phyloP scores from a whole-genome alignment of 148 eudicot genomes.

The Limonium bicolor region DNA sequence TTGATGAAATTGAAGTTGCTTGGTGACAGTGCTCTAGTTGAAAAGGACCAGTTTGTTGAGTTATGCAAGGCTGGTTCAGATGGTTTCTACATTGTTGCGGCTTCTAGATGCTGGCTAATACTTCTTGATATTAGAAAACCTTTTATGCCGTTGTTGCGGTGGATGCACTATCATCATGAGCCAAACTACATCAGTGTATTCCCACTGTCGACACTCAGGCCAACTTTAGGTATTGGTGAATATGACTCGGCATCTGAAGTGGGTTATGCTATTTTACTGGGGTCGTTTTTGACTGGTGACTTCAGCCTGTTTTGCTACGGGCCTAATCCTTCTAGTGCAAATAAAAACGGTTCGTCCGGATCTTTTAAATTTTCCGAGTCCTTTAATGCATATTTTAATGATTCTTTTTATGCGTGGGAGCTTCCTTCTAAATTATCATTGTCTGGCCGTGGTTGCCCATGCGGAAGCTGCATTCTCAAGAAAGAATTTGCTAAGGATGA shows the following conservation, averaged over 20 bases:
- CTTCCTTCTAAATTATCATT: slow-evolving; percentile 50
- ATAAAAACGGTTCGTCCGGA: too few species aligned
- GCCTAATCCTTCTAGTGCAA: too few species aligned
- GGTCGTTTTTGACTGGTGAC: slow-evolving; percentile 67
- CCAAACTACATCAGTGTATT: slow-evolving; percentile 36
- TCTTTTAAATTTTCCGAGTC: slow-evolving; percentile 10
- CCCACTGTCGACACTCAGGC: slow-evolving; percentile 41
- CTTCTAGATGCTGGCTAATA: slow-evolving; percentile 36
- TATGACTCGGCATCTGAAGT: slow-evolving; percentile 25
- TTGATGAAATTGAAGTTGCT: slow-evolving; percentile 32
- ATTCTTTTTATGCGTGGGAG: slow-evolving; percentile 59
- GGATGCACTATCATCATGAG: slow-evolving; percentile 45
- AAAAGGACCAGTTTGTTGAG: slow-evolving; percentile 36
- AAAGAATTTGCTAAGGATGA: slow-evolving; percentile 39
- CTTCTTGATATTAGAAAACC: slow-evolving; percentile 67
- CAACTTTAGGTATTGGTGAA: slow-evolving; percentile 21
- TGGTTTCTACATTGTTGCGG: slow-evolving; percentile 33
- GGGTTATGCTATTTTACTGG: slow-evolving; percentile 54
- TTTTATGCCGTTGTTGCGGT: slow-evolving; percentile 42
- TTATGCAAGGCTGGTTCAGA: slow-evolving; percentile 47
- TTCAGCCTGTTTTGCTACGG: slow-evolving; percentile 69
- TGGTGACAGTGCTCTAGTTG: slow-evolving; percentile 6
- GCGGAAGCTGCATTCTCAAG: slow-evolving; percentile 56
- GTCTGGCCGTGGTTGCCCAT: slow-evolving; percentile 34
- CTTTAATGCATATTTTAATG: slow-evolving; percentile 16